phyloP scores from a whole-genome alignment of 129 eudicot genomes.

The Mikania micrantha region DNA sequence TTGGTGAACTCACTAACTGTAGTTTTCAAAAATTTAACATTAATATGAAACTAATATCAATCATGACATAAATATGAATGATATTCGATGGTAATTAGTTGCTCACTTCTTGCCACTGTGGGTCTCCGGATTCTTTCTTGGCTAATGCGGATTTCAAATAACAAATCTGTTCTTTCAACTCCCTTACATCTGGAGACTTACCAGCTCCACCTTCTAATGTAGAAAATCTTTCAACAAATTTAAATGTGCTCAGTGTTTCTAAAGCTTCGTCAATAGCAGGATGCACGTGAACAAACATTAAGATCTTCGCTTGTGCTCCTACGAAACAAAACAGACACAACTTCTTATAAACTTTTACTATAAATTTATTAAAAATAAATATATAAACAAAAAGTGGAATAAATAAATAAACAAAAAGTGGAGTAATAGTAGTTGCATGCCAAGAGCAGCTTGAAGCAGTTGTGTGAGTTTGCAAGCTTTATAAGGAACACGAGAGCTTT shows the following conservation, averaged over 20 bases:
- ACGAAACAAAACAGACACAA: neutral
- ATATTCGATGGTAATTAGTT: neutral
- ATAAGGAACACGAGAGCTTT: constrained; percentile 41
- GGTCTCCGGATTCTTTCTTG: constrained; percentile 42
- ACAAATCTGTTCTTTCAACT: constrained; percentile 70
- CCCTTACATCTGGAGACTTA: constrained; percentile 46
- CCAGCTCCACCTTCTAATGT: constrained; percentile 79
- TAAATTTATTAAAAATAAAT: neutral
- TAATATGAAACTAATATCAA: neutral
- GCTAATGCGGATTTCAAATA: constrained; percentile 57
- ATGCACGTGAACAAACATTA: constrained; percentile 83
- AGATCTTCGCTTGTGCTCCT: constrained; percentile 88
- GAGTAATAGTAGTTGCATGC: constrained; percentile 17
- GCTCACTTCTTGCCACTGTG: constrained; percentile 7
- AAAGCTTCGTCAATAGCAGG: constrained; percentile 56
- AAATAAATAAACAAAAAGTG: too few species aligned
- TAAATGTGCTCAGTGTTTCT: constrained; percentile 74
- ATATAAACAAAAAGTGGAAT: neutral
- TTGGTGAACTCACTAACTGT: constrained; percentile 13
- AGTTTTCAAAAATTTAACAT: neutral
- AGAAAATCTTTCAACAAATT: constrained; percentile 83
- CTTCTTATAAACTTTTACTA: neutral
- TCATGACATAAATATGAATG: neutral
- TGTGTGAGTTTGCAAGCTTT: constrained; percentile 68
- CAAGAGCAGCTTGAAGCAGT: constrained; percentile 68